A percentile compares a stretch with the other conserved stretches of the same genome.
Evolutionary conservation across 23 red algal species (phyloP).

Genomic region (Gracilaria caudata): DNA sequence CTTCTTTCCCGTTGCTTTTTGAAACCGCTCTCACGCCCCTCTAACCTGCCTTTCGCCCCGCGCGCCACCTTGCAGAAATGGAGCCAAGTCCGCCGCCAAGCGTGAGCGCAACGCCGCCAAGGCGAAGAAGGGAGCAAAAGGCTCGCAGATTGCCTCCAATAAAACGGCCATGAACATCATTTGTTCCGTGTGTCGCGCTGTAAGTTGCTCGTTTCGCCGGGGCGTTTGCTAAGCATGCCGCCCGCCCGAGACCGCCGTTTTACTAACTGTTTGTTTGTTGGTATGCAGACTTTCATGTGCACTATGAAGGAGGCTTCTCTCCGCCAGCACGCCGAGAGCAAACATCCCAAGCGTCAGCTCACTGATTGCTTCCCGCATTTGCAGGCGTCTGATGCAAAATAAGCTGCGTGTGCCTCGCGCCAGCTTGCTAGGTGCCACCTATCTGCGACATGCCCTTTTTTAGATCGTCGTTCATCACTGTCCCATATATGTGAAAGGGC

Average conservation of each 20-base stretch:
- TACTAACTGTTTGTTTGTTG: not conserved
- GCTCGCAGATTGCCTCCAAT: conserved; percentile 67
- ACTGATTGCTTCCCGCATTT: conserved; percentile 65
- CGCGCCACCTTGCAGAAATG: conserved; percentile 57
- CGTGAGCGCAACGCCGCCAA: conserved; percentile 75
- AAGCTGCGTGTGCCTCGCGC: not conserved
- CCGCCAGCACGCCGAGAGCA: conserved; percentile 67
- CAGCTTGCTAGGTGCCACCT: not conserved
- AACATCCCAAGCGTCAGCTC: conserved; percentile 61
- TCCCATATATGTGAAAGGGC: no score
- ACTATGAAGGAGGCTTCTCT: conserved; percentile 71
- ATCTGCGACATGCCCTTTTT: not conserved
- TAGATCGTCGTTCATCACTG: not conserved
- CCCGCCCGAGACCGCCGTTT: not conserved
- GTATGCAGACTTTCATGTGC: conserved; percentile 70
- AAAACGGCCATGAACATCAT: conserved; percentile 66
- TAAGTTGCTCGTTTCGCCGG: conserved; percentile 39
- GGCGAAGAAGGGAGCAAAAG: conserved; percentile 27
- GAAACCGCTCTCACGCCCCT: not conserved
- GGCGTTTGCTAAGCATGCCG: no score
- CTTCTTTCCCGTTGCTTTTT: not conserved
- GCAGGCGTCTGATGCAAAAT: conserved; percentile 12
- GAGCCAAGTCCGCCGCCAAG: conserved; percentile 75
- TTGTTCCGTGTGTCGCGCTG: conserved; percentile 65
- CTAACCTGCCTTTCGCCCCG: not conserved